These are phyloP conservation scores for Berkeleyomyces rouxiae DNA, from an alignment of 2,329 filamentous ascomycete species.

Conservation along the genomic window DNA sequence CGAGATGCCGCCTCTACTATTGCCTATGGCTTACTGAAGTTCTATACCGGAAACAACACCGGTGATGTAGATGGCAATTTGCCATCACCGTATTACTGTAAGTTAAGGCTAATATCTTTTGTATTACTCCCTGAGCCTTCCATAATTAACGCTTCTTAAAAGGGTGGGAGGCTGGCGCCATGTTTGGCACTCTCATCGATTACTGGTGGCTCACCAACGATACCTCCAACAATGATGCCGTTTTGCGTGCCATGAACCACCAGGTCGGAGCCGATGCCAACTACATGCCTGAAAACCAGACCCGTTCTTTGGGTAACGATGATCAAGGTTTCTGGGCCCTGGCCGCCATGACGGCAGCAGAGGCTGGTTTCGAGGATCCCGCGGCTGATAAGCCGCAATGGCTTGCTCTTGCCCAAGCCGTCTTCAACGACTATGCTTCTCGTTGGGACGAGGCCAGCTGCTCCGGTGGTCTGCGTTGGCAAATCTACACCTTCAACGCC, in stretches of 20 bases:
- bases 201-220: constrained; percentile 59
- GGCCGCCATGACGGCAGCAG: constrained; percentile 61
- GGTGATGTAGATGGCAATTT: constrained; percentile 41
- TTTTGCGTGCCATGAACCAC: constrained; percentile 40
- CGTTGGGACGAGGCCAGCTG: constrained; percentile 54
- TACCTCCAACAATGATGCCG: constrained; percentile 42
- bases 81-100: constrained; percentile 48
- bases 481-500: constrained; percentile 63
- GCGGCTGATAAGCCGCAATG: constrained; percentile 47
- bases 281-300: constrained; percentile 53
- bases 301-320: constrained; percentile 47
- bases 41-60: constrained; percentile 40
- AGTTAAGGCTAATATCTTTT: constrained; percentile 15
- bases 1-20: constrained; percentile 31
- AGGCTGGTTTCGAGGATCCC: constrained; percentile 58
- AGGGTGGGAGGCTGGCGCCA: constrained; percentile 54
- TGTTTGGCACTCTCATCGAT: constrained; percentile 55
- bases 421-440: constrained; percentile 60
- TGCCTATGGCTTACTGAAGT: constrained; percentile 31
- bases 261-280: constrained; percentile 43
- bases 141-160: constrained; percentile 19
- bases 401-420: constrained; percentile 61
- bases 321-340: constrained; percentile 79
- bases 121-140: neutral
- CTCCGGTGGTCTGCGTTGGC: constrained; percentile 66